Evolutionary conservation across 768 basidiomycete genomes (phyloP), one percentile per base, ranked within the genome.

Genomic region (Ramaria sp.): DNA sequence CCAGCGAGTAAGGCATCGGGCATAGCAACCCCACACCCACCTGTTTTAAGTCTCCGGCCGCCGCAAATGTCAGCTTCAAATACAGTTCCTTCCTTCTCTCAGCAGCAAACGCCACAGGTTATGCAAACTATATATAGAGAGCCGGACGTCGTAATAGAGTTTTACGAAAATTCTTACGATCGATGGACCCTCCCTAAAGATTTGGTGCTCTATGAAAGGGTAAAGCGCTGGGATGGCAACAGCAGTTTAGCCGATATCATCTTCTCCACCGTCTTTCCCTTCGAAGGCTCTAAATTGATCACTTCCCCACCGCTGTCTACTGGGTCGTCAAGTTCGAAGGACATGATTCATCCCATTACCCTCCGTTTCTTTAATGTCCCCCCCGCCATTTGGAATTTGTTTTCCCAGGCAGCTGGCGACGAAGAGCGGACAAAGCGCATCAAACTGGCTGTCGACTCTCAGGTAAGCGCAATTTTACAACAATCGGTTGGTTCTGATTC

Each of bases 61-160:
- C 47, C 45, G 2, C 55, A 57, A 49, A 15, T 30, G 13, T 17
- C 45, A 47, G 33, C 37, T 13, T 33, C 51, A 11, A 39, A 20
- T 12, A 1, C 51, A 52, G 20, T n/a, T n/a, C 48, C 7, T 9
- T 31, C 33, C 24, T 17, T 15, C 11, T 2, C 48, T 19, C 48
- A 49, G 12, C 22, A 38, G 13, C 42, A 61, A 38, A 11, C 43
- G 33, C 39, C 47, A 22, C 54, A 57, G 3, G 20, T 59, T 2
- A 33, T 22, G 22, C 50, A 60, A n/a, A 43, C 60, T 30, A 65
- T 77, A 17, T 65, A 75, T 34, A 82, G 77, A 63, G 78, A 79
- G n/a, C 86, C 82, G 63, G 88, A 90, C 64, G 65, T 91, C 1
- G 79, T 89, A 22, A 64, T 91, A 52, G 85, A 87, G 63, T 89